Conservation (phyloP, 2,329 filamentous ascomycete species). For the Fusarium staphyleae region DNA sequence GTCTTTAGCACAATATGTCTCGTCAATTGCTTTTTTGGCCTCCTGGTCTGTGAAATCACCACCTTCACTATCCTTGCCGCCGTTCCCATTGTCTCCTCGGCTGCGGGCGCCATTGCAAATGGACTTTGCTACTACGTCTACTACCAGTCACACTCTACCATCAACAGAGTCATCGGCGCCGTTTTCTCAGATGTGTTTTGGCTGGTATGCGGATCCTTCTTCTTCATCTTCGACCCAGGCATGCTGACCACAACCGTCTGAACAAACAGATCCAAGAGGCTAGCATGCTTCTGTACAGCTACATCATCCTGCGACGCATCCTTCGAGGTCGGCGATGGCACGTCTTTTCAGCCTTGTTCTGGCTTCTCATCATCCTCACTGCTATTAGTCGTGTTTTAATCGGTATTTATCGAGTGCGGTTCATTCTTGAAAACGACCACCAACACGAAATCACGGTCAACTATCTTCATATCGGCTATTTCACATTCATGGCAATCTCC, state of each 20-base stretch:
- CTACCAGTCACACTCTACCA: slow-evolving; percentile 39
- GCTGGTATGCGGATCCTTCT: slow-evolving; percentile 53
- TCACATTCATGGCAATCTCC: slow-evolving; percentile 49
- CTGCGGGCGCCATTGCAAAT: slow-evolving; percentile 49
- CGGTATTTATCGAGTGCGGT: slow-evolving; percentile 42
- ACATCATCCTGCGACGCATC: slow-evolving; percentile 59
- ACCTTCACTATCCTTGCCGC: slow-evolving; percentile 45
- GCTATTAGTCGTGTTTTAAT: slow-evolving; percentile 55
- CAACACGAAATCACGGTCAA: slow-evolving; percentile 43
- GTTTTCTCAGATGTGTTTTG: slow-evolving; percentile 50
- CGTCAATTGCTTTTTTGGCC: slow-evolving; percentile 48
- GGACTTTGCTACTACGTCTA: slow-evolving; percentile 52
- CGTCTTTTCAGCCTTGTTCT: slow-evolving; percentile 61
- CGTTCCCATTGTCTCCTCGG: slow-evolving; percentile 50
- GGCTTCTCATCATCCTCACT: slow-evolving; percentile 62
- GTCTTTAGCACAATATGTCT: slow-evolving; percentile 53
- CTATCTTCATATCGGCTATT: slow-evolving; percentile 51
- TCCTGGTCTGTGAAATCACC: slow-evolving; percentile 49
- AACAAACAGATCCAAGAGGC: slow-evolving; percentile 53
- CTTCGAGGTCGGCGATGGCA: slow-evolving; percentile 51
- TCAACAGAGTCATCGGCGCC: slow-evolving; percentile 45
- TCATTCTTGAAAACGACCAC: slow-evolving; percentile 39
- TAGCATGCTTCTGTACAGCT: slow-evolving; percentile 55
- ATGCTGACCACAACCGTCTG: slow-evolving; percentile 31
- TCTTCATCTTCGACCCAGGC: too few species aligned